A percentile compares a stretch with the other conserved stretches of the same genome.
Conservation (phyloP, 441 rosid genomes). For the Eruca vesicaria region DNA sequence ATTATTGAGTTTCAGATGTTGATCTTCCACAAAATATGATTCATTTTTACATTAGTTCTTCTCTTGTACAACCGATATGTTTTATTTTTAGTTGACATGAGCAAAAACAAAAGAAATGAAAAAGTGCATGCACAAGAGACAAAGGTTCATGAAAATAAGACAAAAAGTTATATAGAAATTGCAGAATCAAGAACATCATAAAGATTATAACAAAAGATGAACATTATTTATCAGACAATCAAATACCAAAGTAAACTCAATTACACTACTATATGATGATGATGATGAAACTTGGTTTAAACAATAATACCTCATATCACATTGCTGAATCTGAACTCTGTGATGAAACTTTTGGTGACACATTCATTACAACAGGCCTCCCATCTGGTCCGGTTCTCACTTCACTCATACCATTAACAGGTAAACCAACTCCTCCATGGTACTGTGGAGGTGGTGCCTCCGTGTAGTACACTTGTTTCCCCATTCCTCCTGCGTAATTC, state of each 20-base stretch:
- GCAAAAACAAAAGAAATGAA: not conserved
- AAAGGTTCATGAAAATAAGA: not conserved
- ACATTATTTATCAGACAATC: conserved; percentile 33
- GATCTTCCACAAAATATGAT: not conserved
- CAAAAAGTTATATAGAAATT: not conserved
- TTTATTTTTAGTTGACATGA: not conserved
- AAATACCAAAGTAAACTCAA: conserved; percentile 20
- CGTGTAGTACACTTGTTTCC: conserved; percentile 71
- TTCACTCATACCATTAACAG: conserved; percentile 45
- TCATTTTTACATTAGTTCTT: not conserved
- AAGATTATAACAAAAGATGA: not conserved
- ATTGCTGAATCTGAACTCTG: conserved; percentile 48
- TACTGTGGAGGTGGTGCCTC: conserved; percentile 48
- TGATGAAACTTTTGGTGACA: conserved; percentile 43
- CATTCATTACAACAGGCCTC: conserved; percentile 28
- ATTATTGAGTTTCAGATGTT: not conserved
- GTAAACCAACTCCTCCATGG: conserved; percentile 53
- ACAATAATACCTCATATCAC: not conserved
- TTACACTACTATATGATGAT: conserved; percentile 4
- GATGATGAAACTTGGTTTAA: not conserved
- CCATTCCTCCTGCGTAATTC: conserved; percentile 50
- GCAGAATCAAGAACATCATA: conserved; percentile 28
- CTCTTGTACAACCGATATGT: not conserved
- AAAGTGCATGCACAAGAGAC: conserved; percentile 1
- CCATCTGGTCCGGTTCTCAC: conserved; percentile 54